Conservation (phyloP, 148 eudicot species). For the Silene conica region DNA sequence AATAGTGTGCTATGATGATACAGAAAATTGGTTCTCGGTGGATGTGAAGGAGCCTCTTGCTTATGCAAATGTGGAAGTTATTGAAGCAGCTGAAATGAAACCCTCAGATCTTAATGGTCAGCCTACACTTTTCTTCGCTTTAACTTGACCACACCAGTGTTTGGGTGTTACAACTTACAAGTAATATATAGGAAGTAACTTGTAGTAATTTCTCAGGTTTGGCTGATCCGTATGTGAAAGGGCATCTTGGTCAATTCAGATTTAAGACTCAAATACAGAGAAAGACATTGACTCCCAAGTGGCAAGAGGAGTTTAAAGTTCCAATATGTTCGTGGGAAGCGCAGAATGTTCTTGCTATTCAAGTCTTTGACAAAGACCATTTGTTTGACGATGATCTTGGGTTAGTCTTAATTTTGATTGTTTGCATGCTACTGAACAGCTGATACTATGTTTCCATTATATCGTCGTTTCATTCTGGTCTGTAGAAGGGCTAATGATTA, state of each 20-base stretch:
- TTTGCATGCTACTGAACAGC: not conserved
- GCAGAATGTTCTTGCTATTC: slow-evolving; percentile 50
- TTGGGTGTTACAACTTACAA: too few relatives aligned
- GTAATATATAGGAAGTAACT: slow-evolving; percentile 13
- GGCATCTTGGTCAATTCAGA: slow-evolving; percentile 66
- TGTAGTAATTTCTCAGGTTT: slow-evolving; percentile 53
- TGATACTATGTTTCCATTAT: not conserved
- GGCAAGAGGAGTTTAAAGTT: slow-evolving; percentile 85
- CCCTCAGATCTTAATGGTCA: slow-evolving; percentile 89
- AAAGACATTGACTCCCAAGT: slow-evolving; percentile 83
- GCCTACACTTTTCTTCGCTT: slow-evolving; percentile 12
- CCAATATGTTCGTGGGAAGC: slow-evolving; percentile 80
- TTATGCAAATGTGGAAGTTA: slow-evolving; percentile 65
- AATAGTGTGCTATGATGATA: not conserved
- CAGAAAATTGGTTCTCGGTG: slow-evolving; percentile 81
- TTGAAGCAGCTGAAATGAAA: slow-evolving; percentile 75
- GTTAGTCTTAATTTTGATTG: slow-evolving; percentile 35
- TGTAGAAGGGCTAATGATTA: not conserved
- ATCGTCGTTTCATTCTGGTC: too few relatives aligned
- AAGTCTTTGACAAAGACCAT: slow-evolving; percentile 82
- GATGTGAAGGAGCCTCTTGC: slow-evolving; percentile 83
- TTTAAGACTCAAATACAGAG: slow-evolving; percentile 70
- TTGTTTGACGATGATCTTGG: slow-evolving; percentile 73
- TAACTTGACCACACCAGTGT: not conserved
- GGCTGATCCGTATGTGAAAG: slow-evolving; percentile 93